phyloP scores from a whole-genome alignment of 805 yeast species.

The Cyberlindnera lachancei region DNA sequence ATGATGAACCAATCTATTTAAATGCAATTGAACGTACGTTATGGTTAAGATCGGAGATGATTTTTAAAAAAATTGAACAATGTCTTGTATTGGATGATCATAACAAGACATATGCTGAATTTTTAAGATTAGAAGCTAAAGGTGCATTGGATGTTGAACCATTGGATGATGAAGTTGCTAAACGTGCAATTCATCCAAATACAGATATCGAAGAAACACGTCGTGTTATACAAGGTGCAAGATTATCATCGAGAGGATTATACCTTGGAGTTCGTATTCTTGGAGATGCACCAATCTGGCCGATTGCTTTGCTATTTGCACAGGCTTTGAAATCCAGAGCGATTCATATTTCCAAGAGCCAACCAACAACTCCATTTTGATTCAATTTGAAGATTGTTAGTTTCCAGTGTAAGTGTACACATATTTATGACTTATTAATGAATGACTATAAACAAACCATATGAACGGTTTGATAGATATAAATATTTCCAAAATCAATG shows the following conservation, averaged over 20 bases:
- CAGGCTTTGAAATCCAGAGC: slow-evolving; percentile 70
- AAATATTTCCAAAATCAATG: no score
- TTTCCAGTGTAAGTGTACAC: not conserved
- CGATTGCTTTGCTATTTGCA: slow-evolving; percentile 69
- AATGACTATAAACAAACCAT: no score
- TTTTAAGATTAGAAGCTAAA: slow-evolving; percentile 48
- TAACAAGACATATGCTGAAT: slow-evolving; percentile 51
- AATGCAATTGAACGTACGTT: slow-evolving; percentile 47
- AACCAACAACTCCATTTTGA: slow-evolving; percentile 13
- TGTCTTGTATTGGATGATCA: slow-evolving; percentile 46
- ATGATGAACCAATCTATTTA: slow-evolving; percentile 22
- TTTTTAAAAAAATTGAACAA: slow-evolving; percentile 53
- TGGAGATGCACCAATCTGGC: slow-evolving; percentile 87
- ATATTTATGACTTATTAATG: no score
- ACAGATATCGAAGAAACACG: slow-evolving; percentile 36
- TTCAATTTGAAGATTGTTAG: not conserved
- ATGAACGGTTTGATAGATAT: no score
- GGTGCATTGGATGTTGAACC: slow-evolving; percentile 49
- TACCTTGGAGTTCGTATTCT: slow-evolving; percentile 68
- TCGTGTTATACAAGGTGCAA: slow-evolving; percentile 38
- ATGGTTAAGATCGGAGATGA: slow-evolving; percentile 58
- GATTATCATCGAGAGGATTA: slow-evolving; percentile 48
- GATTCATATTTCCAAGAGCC: slow-evolving; percentile 27
- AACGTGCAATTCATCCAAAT: slow-evolving; percentile 38
- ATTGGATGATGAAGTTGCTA: slow-evolving; percentile 44